Base-by-base conservation (phyloP, 768 basidiomycete genomes). In the Termitomyces sp. region DNA sequence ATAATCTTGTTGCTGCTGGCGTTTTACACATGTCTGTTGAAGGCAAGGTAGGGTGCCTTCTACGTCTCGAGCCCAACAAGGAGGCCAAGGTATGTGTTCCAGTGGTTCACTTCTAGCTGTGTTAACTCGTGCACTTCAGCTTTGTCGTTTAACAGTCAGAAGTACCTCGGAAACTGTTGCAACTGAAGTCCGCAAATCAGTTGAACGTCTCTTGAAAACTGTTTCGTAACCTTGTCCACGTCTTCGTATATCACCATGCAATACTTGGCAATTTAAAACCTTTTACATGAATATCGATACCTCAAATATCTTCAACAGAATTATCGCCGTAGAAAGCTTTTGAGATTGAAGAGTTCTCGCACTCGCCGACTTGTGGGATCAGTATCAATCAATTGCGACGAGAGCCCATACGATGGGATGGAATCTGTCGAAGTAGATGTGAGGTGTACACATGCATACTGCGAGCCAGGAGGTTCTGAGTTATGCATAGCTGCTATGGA, bases 81-180 rank as follows among this genome's bases (percentile, higher is more conserved):
- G 94, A 97, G 59, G 97, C 96, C 28, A 96, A 97, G 82, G 94
- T 93, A 67, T 52, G 80, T 58, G 5, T 22, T 44, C 41, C 20
- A 8, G 8, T 58, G 36, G 55, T 28, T n/a, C 57, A 38, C 46
- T 40, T 24, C 20, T 30, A 45, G 24, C 49, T 30, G 38, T 9
- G 11, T n/a, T 38, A 43, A 57, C 33, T 35, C 8, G n/a, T 53
- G 20, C 32, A 6, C 55, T 50, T 32, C 35, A 96, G 92, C 77
- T 98, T 35, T 98, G 94, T 73, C 88, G 97, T 36, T 68, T 98
- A 59, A 99, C 97, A 6, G 82, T 98, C 45, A 83, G 97, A 67
- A 96, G 94, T 67, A 98, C 97, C 3, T 98, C 97, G 55, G 94
- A 94, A 69, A 82, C 87, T 10, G 94, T 98, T 9, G 89, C 91